Base-by-base conservation (phyloP, 2,329 filamentous ascomycete species). In the Ciborinia camelliae region DNA sequence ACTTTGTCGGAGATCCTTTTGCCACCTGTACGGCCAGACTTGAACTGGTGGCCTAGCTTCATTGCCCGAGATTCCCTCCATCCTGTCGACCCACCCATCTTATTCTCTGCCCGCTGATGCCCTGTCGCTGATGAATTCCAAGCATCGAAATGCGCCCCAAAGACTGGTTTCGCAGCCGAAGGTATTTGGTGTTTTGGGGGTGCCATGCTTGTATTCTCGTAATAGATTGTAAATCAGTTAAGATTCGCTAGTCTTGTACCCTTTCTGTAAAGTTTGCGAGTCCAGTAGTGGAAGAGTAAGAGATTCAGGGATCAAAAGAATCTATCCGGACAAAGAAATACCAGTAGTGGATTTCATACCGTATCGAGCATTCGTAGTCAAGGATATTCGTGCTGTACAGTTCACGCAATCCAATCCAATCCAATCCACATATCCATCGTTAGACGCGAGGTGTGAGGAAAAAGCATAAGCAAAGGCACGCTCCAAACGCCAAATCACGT, bases 91-190 rank as follows among this genome's bases (percentile, higher is more conserved):
- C 84, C 83, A 2, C 85, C 84, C 1, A 89, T 81, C 4, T 80
- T 78, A 66, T 86, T 87, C 66, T 94, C 90, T 50, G 90, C 86
- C 48, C 86, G 83, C 77, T 96, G 92, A 75, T 97, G 91, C 53
- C 91, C 91, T 0, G 89, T 88, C 7, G 88, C 86, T 15, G 86
- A 85, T 18, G 87, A 88, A 77, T 92, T 92, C 86, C 87, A 90
- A 6, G 86, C 81, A 75, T 90, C 88, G 71, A 89, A 90, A 66
- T 74, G 73, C 43, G 77, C 76, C 32, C 77, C 76, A 72, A 77
- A 75, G 43, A 72, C 75, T 28, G 82, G 81, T 53, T 73, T 63
- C 8, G 73, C 72, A 37, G 71, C 69, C 12, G 64, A n/a, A n/a
- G 68, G 67, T 18, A 71, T 54, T 41, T 62, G 51, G 3, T 67